Conservation (phyloP, 768 basidiomycete species). For the Suillus lakei region DNA sequence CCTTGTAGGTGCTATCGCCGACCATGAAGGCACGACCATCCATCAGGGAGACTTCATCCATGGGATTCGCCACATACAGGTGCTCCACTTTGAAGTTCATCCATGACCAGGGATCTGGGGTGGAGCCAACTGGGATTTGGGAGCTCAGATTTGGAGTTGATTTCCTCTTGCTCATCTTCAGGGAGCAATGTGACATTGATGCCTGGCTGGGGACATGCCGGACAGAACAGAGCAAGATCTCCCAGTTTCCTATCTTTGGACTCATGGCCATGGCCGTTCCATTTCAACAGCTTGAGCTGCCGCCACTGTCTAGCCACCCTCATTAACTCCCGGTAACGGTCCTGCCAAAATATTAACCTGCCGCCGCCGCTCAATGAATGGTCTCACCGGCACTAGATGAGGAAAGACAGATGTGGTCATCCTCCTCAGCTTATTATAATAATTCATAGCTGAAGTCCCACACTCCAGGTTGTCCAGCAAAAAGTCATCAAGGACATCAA, state of each 20-base stretch:
- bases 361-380: too few relatives aligned
- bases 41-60: not conserved
- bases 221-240: constrained; percentile 4
- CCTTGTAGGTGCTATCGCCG: not conserved
- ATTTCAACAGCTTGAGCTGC: not conserved
- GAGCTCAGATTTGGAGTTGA: not conserved
- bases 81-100: not conserved
- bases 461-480: too few relatives aligned
- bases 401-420: not conserved
- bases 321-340: not conserved
- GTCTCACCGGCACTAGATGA: not conserved
- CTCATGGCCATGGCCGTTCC: constrained; percentile 3
- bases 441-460: too few relatives aligned
- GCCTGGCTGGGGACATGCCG: not conserved
- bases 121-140: not conserved
- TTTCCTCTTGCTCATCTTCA: not conserved
- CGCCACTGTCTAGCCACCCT: not conserved
- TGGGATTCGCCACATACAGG: not conserved
- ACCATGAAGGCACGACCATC: not conserved
- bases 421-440: too few relatives aligned
- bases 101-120: not conserved
- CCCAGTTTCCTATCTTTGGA: not conserved
- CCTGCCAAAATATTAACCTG: not conserved
- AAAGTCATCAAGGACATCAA: too few relatives aligned
- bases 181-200: constrained; percentile 6